phyloP scores from a whole-genome alignment of 1,284 basidiomycete genomes.

The Ustilago lituana region DNA sequence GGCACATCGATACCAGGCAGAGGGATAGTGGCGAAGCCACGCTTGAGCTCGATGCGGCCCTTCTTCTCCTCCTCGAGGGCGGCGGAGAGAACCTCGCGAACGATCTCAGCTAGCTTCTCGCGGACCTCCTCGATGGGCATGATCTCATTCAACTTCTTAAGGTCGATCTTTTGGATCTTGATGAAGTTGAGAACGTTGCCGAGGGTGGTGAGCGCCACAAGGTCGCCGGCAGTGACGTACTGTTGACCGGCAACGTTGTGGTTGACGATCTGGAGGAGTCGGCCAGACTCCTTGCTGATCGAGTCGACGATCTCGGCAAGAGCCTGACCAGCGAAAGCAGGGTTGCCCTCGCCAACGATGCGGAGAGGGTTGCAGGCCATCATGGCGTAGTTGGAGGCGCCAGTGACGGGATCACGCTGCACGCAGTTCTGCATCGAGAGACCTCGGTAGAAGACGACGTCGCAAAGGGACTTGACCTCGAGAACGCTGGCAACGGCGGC shows the following conservation, averaged over 20 bases:
- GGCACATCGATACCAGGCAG: constrained; percentile 95
- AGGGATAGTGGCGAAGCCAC: constrained; percentile 77
- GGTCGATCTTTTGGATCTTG: constrained; percentile 95
- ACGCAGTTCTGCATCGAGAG: constrained; percentile 81
- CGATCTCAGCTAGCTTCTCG: constrained; percentile 89
- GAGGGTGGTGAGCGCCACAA: constrained; percentile 89
- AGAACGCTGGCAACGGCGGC: constrained; percentile 96
- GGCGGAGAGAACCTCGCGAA: constrained; percentile 81
- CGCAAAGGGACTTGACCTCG: constrained; percentile 92
- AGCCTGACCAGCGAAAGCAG: constrained; percentile 80
- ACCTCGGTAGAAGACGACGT: constrained; percentile 98
- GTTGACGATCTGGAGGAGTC: constrained; percentile 84
- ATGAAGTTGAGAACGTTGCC: constrained; percentile 96
- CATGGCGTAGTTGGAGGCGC: constrained; percentile 81
- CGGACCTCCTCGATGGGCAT: constrained; percentile 87
- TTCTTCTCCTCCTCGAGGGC: constrained; percentile 80
- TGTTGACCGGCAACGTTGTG: constrained; percentile 88
- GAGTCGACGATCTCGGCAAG: constrained; percentile 91
- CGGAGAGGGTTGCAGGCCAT: constrained; percentile 96
- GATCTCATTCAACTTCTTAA: constrained; percentile 85
- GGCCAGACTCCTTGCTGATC: constrained; percentile 72
- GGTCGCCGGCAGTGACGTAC: constrained; percentile 90
- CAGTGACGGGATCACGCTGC: constrained; percentile 50
- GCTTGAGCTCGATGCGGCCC: constrained; percentile 92
- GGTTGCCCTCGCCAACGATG: constrained; percentile 71